These are phyloP conservation scores for Stropharia rugosoannulata DNA, from an alignment of 768 basidiomycete genomes.

Conservation along the genomic window DNA sequence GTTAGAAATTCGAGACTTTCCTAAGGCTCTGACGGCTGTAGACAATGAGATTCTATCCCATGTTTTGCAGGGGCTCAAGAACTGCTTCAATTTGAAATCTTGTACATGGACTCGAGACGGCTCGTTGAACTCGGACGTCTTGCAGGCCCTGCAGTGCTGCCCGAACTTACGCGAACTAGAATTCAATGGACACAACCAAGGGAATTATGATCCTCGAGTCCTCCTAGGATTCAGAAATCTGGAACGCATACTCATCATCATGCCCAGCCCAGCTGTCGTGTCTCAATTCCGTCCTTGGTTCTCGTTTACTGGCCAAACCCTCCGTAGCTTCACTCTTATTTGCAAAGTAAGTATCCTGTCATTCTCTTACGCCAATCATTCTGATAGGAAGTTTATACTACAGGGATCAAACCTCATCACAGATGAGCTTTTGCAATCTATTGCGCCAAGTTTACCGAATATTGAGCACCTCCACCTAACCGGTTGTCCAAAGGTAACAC, in stretches of 20 bases:
- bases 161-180: conserved; percentile 54
- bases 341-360: conserved; percentile 53
- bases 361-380: neutral
- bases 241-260: conserved; percentile 63
- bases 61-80: conserved; percentile 51
- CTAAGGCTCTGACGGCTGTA: conserved; percentile 42
- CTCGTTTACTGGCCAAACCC: conserved; percentile 35
- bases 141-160: conserved; percentile 48
- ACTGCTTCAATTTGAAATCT: conserved; percentile 58
- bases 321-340: conserved; percentile 62
- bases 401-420: conserved; percentile 61
- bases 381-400: neutral
- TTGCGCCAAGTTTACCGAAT: conserved; percentile 48
- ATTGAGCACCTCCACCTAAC: conserved; percentile 60
- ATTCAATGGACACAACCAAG: conserved; percentile 65
- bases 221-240: conserved; percentile 53
- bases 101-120: conserved; percentile 85
- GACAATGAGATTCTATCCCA: conserved; percentile 34
- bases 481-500: conserved; percentile 70
- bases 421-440: conserved; percentile 47
- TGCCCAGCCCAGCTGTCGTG: conserved; percentile 64
- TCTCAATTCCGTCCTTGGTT: conserved; percentile 53
- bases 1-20: conserved; percentile 73
- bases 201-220: conserved; percentile 52
- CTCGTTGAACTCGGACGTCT: conserved; percentile 58